A percentile compares a stretch with the other conserved stretches of the same genome.
These are phyloP conservation scores for Penicillium sp. DNA, from an alignment of 2,329 filamentous ascomycete species.

Conservation along the genomic window DNA sequence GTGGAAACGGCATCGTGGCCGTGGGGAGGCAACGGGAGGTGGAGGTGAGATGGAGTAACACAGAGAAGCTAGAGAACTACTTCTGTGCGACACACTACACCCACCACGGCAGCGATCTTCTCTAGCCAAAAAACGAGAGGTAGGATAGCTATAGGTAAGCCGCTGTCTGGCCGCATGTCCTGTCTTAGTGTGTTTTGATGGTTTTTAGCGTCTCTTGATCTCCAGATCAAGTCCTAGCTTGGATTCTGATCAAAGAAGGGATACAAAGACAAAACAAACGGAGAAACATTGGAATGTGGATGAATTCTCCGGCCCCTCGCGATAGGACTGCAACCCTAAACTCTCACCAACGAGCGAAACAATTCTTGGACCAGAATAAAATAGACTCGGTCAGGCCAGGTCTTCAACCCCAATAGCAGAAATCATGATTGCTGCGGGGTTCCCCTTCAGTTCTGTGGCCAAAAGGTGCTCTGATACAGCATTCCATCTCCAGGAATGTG, in stretches of 20 bases:
- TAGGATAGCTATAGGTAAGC: not conserved
- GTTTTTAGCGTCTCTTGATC: not conserved
- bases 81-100: not conserved
- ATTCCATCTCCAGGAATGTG: conserved; percentile 3
- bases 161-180: not conserved
- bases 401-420: not conserved
- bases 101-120: not conserved
- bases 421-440: not conserved
- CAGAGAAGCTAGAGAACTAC: not conserved
- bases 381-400: not conserved
- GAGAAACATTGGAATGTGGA: not conserved
- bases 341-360: not conserved
- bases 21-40: not conserved
- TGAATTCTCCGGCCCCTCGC: not conserved
- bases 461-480: not conserved
- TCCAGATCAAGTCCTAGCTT: not conserved
- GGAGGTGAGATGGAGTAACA: not conserved
- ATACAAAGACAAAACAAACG: not conserved
- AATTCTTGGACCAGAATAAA: not conserved
- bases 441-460: not conserved
- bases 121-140: not conserved
- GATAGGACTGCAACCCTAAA: not conserved
- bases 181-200: not conserved
- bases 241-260: not conserved
- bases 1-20: not conserved